These are phyloP conservation scores for Arxiozyma bovina DNA, from an alignment of 1,139 yeast species.

Conservation along the genomic window DNA sequence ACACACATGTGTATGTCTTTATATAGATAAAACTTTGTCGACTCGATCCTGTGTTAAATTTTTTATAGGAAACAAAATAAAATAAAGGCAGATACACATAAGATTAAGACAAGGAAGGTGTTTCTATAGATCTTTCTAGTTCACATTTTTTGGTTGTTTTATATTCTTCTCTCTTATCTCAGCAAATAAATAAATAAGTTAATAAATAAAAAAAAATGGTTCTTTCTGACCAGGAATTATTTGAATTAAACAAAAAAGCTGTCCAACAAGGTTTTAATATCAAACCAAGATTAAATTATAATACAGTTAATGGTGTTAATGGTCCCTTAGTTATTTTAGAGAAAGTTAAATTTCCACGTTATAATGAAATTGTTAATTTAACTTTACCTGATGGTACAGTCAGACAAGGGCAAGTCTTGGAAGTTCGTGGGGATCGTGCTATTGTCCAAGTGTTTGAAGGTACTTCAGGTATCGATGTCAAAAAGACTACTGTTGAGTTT, in stretches of 20 bases:
- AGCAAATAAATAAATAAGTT: neutral
- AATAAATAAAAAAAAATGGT: slow-evolving; percentile 14
- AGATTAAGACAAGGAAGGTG: too few relatives aligned
- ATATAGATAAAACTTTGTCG: too few relatives aligned
- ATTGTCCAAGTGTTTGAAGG: slow-evolving; percentile 98
- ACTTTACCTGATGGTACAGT: slow-evolving; percentile 90
- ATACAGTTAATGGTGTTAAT: slow-evolving; percentile 95
- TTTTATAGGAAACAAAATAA: too few relatives aligned
- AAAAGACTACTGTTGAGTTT: slow-evolving; percentile 93
- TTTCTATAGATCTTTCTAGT: neutral
- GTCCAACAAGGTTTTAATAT: slow-evolving; percentile 85
- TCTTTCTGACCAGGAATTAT: slow-evolving; percentile 34
- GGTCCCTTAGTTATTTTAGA: slow-evolving; percentile 96
- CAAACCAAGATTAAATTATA: slow-evolving; percentile 83
- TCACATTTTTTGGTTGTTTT: neutral
- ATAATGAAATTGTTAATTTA: slow-evolving; percentile 90
- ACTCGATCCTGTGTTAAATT: too few relatives aligned
- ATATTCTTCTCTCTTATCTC: neutral
- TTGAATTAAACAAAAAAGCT: slow-evolving; percentile 80
- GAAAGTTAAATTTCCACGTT: slow-evolving; percentile 92
- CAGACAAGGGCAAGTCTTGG: slow-evolving; percentile 97
- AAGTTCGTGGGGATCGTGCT: slow-evolving; percentile 94
- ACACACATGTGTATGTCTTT: too few relatives aligned
- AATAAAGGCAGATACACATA: neutral
- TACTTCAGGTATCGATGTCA: slow-evolving; percentile 94